Base-by-base conservation (phyloP, 345 rosid species). In the Stellera chamaejasme region DNA sequence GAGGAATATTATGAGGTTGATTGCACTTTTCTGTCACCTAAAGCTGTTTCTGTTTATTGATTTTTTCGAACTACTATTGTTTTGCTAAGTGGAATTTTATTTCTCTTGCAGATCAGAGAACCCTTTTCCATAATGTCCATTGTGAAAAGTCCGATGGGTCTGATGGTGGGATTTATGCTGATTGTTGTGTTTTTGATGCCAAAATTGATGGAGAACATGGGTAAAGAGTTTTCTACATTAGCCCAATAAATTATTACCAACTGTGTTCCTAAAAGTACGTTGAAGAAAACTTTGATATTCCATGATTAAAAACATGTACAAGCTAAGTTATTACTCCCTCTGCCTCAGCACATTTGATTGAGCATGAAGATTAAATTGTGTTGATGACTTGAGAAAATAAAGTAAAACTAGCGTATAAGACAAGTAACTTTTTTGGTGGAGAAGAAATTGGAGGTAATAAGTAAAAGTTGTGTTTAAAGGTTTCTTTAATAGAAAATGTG, bases 101-200 rank as follows among this genome's bases (percentile, higher is more conserved):
- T 25, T 54, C 54, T 43, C 19, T 68, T 58, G 36, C 88, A 93
- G 99, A 76, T 84, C 50, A 80, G 99, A 54, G 99, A 93, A 65
- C 96, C 99, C 45, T 89, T 93, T 84, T 69, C 78, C 50, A 52
- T 84, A 63, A 79, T 93, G 97, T 73, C 90, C 39, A 36, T 93
- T 48, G 75, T 84, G 67, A 93, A 93, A 55, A 93, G 99, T 66
- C 99, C 97, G 39, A 93, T 93, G 99, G 99, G 99, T 65, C 82
- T 93, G 46, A 93, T 89, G 99, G 63, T 87, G 71, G 99, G 97
- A 66, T 89, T 93, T 67, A 93, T 93, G 99, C 62, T 93, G 63
- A 74, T 93, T 25, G 96, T 89, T 1, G 68, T 93, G 70, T 93
- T 93, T 76, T 54, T 93, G 43, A 93, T 89, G 99, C 99, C 99